phyloP scores from a whole-genome alignment of 352 stramenopile genomes.

The Phytophthora ramorum region DNA sequence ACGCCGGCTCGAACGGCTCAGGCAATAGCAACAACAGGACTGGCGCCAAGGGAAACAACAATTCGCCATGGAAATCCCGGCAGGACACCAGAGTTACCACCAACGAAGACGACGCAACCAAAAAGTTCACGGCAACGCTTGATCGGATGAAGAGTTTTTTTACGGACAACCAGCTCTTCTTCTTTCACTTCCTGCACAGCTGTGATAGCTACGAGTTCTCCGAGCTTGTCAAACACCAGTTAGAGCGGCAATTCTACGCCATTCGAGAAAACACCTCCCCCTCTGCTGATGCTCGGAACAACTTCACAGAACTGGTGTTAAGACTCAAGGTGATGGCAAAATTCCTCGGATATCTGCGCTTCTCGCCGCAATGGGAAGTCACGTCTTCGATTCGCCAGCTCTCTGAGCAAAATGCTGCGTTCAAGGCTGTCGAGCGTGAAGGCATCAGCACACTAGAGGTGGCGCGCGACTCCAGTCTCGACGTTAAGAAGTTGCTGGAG shows the following conservation, averaged over 20 bases:
- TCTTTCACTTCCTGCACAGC: constrained; percentile 71
- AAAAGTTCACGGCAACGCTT: constrained; percentile 35
- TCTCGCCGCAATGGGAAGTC: constrained; percentile 67
- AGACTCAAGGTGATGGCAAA: constrained; percentile 71
- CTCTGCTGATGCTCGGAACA: constrained; percentile 52
- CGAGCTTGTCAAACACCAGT: constrained; percentile 60
- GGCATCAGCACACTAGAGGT: constrained; percentile 58
- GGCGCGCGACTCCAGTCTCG: constrained; percentile 38
- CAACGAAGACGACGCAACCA: no score
- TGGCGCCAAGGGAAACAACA: constrained; percentile 21
- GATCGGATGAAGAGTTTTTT: constrained; percentile 51
- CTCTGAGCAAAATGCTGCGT: constrained; percentile 52
- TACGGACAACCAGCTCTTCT: constrained; percentile 78
- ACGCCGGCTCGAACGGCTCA: background rate
- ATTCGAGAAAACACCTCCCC: constrained; percentile 25
- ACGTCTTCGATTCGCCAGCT: constrained; percentile 40
- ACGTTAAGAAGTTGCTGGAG: constrained; percentile 55
- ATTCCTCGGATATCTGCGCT: constrained; percentile 72
- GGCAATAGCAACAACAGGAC: constrained; percentile 12
- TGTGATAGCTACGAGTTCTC: constrained; percentile 77
- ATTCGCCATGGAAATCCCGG: constrained; percentile 12
- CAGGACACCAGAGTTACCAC: constrained; percentile 8
- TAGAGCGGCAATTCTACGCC: constrained; percentile 55
- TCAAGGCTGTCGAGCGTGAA: constrained; percentile 60
- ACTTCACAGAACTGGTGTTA: constrained; percentile 67